Percentiles rank a stretch among this genome's conserved stretches.
These are phyloP conservation scores for Deuterostichococcus epilithicus DNA, from an alignment of 139 green algal species.

Conservation along the genomic window DNA sequence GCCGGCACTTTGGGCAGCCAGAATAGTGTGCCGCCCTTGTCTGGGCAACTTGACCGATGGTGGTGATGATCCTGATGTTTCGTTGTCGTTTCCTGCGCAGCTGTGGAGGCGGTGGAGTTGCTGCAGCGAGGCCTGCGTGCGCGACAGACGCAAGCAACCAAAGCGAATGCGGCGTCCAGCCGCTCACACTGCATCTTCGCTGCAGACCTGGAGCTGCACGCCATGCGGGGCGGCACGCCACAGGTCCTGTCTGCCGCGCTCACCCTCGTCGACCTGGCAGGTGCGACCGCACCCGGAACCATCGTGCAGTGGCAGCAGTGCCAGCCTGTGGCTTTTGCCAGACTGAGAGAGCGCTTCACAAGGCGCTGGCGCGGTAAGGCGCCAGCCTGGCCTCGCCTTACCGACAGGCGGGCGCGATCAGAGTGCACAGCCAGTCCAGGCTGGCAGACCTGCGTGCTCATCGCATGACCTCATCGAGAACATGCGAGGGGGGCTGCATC, in stretches of 20 bases:
- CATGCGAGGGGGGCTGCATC: background rate
- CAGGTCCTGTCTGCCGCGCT: constrained; percentile 20
- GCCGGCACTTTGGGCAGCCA: no score
- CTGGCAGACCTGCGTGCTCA: background rate
- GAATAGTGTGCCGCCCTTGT: no score
- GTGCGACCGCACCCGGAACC: background rate
- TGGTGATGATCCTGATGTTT: no score
- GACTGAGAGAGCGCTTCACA: background rate
- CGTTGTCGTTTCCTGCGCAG: constrained; percentile 1
- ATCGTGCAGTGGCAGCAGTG: no score
- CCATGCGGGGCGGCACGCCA: constrained; percentile 22
- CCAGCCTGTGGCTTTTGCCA: background rate
- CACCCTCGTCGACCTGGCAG: constrained; percentile 61
- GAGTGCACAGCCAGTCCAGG: background rate
- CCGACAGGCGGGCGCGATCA: no score
- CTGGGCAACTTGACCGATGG: no score
- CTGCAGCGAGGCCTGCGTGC: constrained; percentile 20
- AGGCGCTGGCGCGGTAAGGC: background rate
- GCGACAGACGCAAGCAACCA: constrained; percentile 25
- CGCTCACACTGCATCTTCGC: constrained; percentile 37
- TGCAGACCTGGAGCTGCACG: constrained; percentile 26
- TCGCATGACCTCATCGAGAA: background rate
- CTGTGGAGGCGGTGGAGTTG: constrained; percentile 26
- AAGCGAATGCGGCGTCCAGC: constrained; percentile 31
- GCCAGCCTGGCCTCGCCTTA: background rate